Conservation (phyloP, 2,329 filamentous ascomycete species). For the Diaporthe vaccinii region DNA sequence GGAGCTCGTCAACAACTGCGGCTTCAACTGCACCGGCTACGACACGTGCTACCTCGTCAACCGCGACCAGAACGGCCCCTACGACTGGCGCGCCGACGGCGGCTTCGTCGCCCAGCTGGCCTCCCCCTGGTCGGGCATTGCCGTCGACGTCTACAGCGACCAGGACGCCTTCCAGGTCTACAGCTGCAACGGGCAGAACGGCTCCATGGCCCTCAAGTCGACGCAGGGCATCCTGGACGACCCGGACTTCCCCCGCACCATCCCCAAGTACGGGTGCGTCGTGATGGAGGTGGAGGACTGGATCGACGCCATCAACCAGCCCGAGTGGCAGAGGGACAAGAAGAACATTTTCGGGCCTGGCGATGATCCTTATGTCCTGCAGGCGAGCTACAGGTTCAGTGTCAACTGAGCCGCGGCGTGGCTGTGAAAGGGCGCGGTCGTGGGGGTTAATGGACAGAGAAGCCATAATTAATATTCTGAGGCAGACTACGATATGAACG, state of each 20-base stretch:
- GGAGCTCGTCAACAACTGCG: slow-evolving; percentile 80
- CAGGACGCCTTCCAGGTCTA: slow-evolving; percentile 93
- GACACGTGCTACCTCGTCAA: slow-evolving; percentile 80
- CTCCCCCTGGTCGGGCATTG: slow-evolving; percentile 84
- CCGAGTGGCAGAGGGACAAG: slow-evolving; percentile 80
- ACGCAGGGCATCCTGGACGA: slow-evolving; percentile 75
- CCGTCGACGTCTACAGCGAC: slow-evolving; percentile 84
- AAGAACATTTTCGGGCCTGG: slow-evolving; percentile 73
- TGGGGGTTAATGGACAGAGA: not conserved
- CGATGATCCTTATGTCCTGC: slow-evolving; percentile 71
- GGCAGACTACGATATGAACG: not conserved
- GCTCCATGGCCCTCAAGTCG: slow-evolving; percentile 76
- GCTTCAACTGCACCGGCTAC: slow-evolving; percentile 85
- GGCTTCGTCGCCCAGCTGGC: slow-evolving; percentile 76
- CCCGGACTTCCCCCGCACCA: slow-evolving; percentile 69
- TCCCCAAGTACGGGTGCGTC: slow-evolving; percentile 84
- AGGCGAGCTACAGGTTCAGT: slow-evolving; percentile 73
- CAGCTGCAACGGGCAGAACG: slow-evolving; percentile 83
- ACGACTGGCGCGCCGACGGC: slow-evolving; percentile 72
- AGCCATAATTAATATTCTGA: slow-evolving; percentile 21
- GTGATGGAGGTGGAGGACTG: slow-evolving; percentile 94
- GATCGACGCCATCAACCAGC: slow-evolving; percentile 94
- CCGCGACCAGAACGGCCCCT: slow-evolving; percentile 67
- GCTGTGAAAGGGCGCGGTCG: not conserved
- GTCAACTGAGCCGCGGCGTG: slow-evolving; percentile 53